Base-by-base conservation (phyloP, 139 green algal species). In the Volvox reticuliferus region DNA sequence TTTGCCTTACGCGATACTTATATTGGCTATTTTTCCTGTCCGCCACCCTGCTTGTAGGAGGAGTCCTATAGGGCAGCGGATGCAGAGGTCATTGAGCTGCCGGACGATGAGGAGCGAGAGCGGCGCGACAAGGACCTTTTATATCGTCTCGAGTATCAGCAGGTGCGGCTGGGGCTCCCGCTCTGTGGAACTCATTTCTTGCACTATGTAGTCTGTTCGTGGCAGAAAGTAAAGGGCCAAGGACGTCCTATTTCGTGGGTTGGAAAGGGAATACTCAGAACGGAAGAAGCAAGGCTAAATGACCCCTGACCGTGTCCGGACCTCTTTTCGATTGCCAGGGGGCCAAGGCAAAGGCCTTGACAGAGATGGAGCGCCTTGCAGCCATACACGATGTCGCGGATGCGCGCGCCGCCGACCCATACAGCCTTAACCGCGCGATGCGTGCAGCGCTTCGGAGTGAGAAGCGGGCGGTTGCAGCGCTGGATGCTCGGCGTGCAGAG, bases 21-120 rank as follows among this genome's bases (percentile, higher is more conserved):
- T 55, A 55, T 55, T 5, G 44, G 44, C 44, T 55, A 55, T 55
- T 55, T 55, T 55, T 55, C 44, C 44, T 55, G 44, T 55, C 44
- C 44, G 44, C 44, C 44, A 55, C 44, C 44, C 44, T 55, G 44
- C 84, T 65, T 81, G 65, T 92, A 98, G 94, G 92, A 91, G 44
- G 97, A 98, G 89, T 82, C 68, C 2, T 98, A 94, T 71, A 95
- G 93, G 18, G 94, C 96, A 2, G 93, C 87, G 37, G 93, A 95
- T 68, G 95, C 96, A 5, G 94, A 94, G 36, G 96, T 96, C 0
- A 88, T 96, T 13, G 95, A 96, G 88, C 92, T 98, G 76, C 86
- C 91, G 1, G 95, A 95, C 33, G 83, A 95, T 20, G 86, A 96
- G 89, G 94, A 97, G 71, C 65, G 67, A 0, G 89, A 91, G 89